Percentiles rank a stretch among this genome's conserved stretches.
These are phyloP conservation scores for Hericium erinaceus DNA, from an alignment of 768 basidiomycete species.

Conservation along the genomic window DNA sequence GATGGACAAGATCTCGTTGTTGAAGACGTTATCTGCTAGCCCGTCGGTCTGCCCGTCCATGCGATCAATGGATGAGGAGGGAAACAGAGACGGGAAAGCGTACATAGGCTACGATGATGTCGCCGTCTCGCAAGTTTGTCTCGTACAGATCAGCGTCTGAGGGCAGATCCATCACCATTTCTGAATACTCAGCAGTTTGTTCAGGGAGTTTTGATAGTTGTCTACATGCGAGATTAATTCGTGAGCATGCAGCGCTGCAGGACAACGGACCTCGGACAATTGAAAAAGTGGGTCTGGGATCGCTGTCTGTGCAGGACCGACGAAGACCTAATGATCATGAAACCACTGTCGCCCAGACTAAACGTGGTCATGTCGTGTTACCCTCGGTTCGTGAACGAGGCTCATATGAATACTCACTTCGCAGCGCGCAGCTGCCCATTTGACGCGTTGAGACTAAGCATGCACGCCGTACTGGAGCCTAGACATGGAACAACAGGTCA, in stretches of 20 bases:
- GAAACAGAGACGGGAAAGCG: constrained; percentile 8
- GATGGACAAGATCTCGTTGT: constrained; percentile 59
- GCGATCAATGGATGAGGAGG: background rate
- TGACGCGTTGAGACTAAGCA: constrained; percentile 65
- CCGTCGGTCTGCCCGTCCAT: constrained; percentile 39
- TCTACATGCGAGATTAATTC: constrained; percentile 11
- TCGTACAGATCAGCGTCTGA: constrained; percentile 35
- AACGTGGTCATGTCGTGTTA: constrained; percentile 5
- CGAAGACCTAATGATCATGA: constrained; percentile 59
- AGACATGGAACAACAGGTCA: background rate
- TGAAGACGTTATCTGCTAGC: constrained; percentile 50
- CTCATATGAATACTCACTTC: constrained; percentile 39
- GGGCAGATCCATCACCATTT: constrained; percentile 28
- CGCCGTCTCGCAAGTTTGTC: constrained; percentile 41
- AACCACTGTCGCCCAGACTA: constrained; percentile 77
- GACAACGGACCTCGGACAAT: constrained; percentile 37
- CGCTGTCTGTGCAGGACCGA: constrained; percentile 43
- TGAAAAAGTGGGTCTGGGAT: constrained; percentile 36
- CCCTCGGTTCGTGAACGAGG: background rate
- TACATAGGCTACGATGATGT: constrained; percentile 43
- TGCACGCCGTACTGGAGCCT: constrained; percentile 83
- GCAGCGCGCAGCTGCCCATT: constrained; percentile 69
- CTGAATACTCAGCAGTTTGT: constrained; percentile 10
- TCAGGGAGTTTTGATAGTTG: constrained; percentile 29
- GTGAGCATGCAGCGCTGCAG: background rate